phyloP scores from a whole-genome alignment of 2,329 filamentous ascomycete genomes.

The Basipetospora chlamydospora region DNA sequence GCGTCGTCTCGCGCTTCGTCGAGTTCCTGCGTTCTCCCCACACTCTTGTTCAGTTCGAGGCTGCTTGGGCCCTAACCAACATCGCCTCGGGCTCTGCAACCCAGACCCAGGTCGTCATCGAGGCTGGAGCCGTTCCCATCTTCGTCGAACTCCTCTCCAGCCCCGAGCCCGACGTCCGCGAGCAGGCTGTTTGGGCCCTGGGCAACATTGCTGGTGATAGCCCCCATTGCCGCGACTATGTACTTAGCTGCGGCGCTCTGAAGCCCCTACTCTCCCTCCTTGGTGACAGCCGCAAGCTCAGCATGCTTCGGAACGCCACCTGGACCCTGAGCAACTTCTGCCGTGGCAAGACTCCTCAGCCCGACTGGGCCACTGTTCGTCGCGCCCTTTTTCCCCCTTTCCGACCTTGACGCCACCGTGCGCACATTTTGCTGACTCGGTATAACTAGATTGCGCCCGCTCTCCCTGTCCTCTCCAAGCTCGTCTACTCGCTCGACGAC shows the following conservation, averaged over 20 bases:
- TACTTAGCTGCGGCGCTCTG: slow-evolving; percentile 78
- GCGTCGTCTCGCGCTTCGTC: slow-evolving; percentile 92
- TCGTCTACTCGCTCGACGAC: slow-evolving; percentile 96
- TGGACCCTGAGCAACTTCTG: slow-evolving; percentile 99
- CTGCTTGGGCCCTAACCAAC: slow-evolving; percentile 97
- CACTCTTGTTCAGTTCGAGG: slow-evolving; percentile 96
- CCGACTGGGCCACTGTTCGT: slow-evolving; percentile 89
- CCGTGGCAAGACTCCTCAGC: slow-evolving; percentile 97
- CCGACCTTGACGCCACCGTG: too few relatives aligned
- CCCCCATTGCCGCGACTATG: slow-evolving; percentile 93
- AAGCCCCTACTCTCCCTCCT: slow-evolving; percentile 80
- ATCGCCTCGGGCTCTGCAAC: slow-evolving; percentile 94
- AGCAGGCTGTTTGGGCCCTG: slow-evolving; percentile 96
- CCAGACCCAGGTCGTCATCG: slow-evolving; percentile 97
- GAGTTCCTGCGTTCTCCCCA: slow-evolving; percentile 96
- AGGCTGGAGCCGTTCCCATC: slow-evolving; percentile 94
- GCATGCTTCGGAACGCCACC: slow-evolving; percentile 96
- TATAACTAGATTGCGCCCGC: slow-evolving; percentile 88
- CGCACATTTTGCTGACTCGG: too few relatives aligned
- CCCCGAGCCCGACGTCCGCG: slow-evolving; percentile 92
- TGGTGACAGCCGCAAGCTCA: slow-evolving; percentile 94
- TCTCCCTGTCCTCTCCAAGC: slow-evolving; percentile 86
- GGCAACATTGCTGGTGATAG: slow-evolving; percentile 99
- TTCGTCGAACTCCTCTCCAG: slow-evolving; percentile 93
- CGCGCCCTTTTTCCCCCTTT: slow-evolving; percentile 2